Evolutionary conservation across 257 asterid species (phyloP), one percentile per base, ranked within the genome.

Genomic region (Capsicum rhomboideum): DNA sequence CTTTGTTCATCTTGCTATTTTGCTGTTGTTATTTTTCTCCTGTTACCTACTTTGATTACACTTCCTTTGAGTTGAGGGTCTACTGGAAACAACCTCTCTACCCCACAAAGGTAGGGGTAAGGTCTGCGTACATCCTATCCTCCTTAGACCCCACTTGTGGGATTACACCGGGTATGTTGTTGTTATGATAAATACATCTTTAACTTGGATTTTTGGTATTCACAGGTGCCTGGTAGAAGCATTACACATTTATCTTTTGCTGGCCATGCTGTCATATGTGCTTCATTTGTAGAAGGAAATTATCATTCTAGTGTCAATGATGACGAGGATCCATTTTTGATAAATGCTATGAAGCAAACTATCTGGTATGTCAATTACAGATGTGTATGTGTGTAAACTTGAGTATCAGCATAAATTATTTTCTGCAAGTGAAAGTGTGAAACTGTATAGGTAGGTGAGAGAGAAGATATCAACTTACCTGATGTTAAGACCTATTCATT

Each of bases 251-350:
- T 87, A 12, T 83, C 84, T 85, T 42, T 42, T 78, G 56, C 50
- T 83, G 64, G 78, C 68, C 69, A 83, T 75, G 84, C 85, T 80
- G 20, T 85, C 40, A 85, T 83, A 78, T 87, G 81, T 78, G 29
- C 84, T 55, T 78, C 75, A 77, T 86, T 87, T 69, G 92, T 86
- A n/a, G 93, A 92, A 80, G 86, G 90, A 87, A 89, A 90, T 85
- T 83, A 89, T 86, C 92, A 90, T 34, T 50, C 88, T 63, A 86
- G 86, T 82, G 72, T 84, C 88, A 85, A 84, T 58, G 88, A 88
- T 46, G 93, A 86, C 74, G 82, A 55, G 10, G 92, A 91, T 83
- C 93, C 97, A 29, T 92, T 87, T 85, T 89, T 92, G 96, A 82
- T 89, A 64, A 85, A 80, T 75, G 55, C 46, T 84, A 85, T 82